phyloP scores from a whole-genome alignment of 148 eudicot genomes.

The Camellia granthamiana region DNA sequence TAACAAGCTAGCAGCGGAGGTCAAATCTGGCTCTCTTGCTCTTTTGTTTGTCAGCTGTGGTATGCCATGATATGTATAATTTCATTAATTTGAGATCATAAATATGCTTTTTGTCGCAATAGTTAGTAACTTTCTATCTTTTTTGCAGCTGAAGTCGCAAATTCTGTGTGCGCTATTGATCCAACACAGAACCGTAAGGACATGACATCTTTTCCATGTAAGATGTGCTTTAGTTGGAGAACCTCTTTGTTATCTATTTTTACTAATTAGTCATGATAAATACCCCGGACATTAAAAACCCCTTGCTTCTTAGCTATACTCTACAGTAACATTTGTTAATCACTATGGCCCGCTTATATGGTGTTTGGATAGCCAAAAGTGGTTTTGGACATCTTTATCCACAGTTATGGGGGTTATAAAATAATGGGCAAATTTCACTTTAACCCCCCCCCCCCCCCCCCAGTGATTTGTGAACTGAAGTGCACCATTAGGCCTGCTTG shows the following conservation, averaged over 20 bases:
- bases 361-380: not conserved
- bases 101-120: not conserved
- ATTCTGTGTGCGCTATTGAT: slow-evolving; percentile 32
- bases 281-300: not conserved
- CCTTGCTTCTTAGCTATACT: not conserved
- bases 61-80: slow-evolving; percentile 31
- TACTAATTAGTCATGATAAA: not conserved
- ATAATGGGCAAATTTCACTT: not conserved
- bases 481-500: no score
- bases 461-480: no score
- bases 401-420: not conserved
- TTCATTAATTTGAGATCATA: not conserved
- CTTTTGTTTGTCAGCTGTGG: slow-evolving; percentile 81
- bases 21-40: slow-evolving; percentile 58
- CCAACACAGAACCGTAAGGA: slow-evolving; percentile 41
- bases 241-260: not conserved
- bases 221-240: slow-evolving; percentile 24
- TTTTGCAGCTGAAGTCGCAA: slow-evolving; percentile 44
- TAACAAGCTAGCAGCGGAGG: slow-evolving; percentile 66
- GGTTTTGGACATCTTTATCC: not conserved
- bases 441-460: not conserved
- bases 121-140: not conserved
- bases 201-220: slow-evolving; percentile 54
- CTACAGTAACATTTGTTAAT: not conserved
- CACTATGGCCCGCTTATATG: not conserved